Evolutionary conservation across 2,329 filamentous ascomycete genomes (phyloP), one percentile per base, ranked within the genome.

Genomic region (Pseudocercospora eumusae): DNA sequence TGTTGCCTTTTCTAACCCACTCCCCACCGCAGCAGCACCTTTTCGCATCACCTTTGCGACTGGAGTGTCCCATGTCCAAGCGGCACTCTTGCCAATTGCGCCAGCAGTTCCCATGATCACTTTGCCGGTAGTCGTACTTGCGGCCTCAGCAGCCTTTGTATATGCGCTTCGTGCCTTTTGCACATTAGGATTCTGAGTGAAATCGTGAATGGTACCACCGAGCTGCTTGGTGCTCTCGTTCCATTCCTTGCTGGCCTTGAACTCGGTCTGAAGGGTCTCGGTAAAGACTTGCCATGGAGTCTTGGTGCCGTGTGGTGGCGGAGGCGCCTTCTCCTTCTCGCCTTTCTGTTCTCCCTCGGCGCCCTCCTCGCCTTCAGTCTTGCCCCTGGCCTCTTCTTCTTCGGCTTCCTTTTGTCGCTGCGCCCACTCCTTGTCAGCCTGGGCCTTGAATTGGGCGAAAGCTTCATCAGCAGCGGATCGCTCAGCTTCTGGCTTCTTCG

Each of bases 231-330:
- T 99, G 47, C 92, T 96, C 75, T 99, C 95, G 74, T 99, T 96
- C 95, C 95, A 99, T 77, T 99, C 95, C 75, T 98, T 96, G 15
- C 93, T 98, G 57, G 92, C 90, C 77, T 97, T 92, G 80, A 99
- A 96, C 78, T 99, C 95, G 61, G 83, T 84, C 76, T 91, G 87
- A 78, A 99, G 86, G n/a, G 95, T 99, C 75, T 99, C 95, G 73
- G 91, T 91, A 81, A 99, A 99, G 31, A 99, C 95, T 76, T 98
- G 92, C 93, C 95, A 98, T 58, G 95, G 95, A 2, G 93, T 95
- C 83, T 99, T 99, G 80, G 96, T 92, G 64, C 95, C 95, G 74
- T 99, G 95, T 20, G 93, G 93, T n/a, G 95, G 93, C 13, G 93
- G 93, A 21, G 93, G 91, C 11, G 93, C 88, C 64, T 92, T 86